Conservation (phyloP, 805 yeast genomes). For the Yarrowia alimentaria region DNA sequence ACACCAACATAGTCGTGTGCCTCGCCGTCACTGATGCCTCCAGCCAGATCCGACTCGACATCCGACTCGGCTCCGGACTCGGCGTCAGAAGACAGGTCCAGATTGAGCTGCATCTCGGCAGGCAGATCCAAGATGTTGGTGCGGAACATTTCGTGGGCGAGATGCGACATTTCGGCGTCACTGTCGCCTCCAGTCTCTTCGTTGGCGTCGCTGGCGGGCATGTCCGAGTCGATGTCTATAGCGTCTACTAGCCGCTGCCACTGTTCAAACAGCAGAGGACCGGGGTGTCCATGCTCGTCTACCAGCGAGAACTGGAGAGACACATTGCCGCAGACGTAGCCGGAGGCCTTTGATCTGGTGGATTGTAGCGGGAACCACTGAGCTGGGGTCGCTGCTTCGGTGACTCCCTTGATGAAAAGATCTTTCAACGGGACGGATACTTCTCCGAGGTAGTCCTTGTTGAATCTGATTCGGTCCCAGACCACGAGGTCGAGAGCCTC, state of each 20-base stretch:
- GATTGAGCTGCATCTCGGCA: constrained; percentile 1
- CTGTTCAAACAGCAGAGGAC: neutral
- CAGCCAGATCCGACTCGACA: constrained; percentile 8
- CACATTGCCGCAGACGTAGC: constrained; percentile 16
- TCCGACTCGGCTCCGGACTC: constrained; percentile 26
- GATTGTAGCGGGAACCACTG: constrained; percentile 11
- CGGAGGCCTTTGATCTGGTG: neutral
- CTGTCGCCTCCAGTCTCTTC: constrained; percentile 7
- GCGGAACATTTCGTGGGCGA: constrained; percentile 21
- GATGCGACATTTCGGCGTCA: constrained; percentile 15
- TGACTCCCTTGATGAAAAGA: constrained; percentile 14
- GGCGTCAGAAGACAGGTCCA: constrained; percentile 14
- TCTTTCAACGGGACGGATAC: constrained; percentile 11
- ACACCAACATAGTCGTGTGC: constrained; percentile 19
- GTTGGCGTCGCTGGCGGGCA: constrained; percentile 2
- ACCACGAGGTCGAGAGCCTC: constrained; percentile 34
- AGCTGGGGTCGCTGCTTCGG: neutral
- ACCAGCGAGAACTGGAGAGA: constrained; percentile 13
- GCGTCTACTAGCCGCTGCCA: neutral
- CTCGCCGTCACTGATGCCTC: neutral
- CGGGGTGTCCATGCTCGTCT: neutral
- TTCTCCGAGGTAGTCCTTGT: constrained; percentile 26
- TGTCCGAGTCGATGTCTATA: constrained; percentile 2
- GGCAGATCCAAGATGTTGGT: constrained; percentile 23
- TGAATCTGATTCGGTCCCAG: constrained; percentile 26